Evolutionary conservation across 2,329 filamentous ascomycete species (phyloP), one percentile per base, ranked within the genome.

Genomic region (Zasmidium angulare): DNA sequence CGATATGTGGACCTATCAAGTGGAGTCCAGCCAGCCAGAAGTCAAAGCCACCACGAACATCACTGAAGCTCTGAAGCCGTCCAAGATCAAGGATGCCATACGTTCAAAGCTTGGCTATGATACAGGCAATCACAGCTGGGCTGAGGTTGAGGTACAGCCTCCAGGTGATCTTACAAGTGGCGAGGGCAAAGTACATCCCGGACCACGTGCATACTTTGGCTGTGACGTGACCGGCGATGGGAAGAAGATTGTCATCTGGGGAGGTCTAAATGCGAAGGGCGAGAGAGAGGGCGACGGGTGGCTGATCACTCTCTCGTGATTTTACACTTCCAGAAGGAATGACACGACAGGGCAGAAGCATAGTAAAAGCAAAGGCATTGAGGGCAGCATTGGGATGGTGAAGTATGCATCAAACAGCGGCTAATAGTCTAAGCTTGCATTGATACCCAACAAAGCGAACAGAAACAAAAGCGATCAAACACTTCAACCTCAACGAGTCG

Each of bases 1-100:
- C 56, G 77, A 78, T 58, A 72, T 76, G n/a, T 79, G 77, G 77
- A 75, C 71, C 0, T 72, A 78, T n/a, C 78, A 80, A 57, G 70
- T 78, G 6, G 75, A 74, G 1, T 78, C 76, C 3, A 73, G 58
- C 52, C 60, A 58, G 11, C 66, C 69, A 3, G 68, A 67, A 52
- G 62, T 63, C 31, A 68, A 69, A 56, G 51, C 59, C n/a, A 69
- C 67, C 3, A 54, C 63, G 2, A 68, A 60, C 51, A 58, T 70
- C 26, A 62, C 65, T 10, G 69, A 70, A 43, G 63, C 66, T 1
- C 70, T 76, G 58, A 76, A 76, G 52, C 76, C 76, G n/a, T 76
- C 77, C 1, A 74, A 74, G 55, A 74, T 78, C 63, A 80, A 80
- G 59, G 77, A 80, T 58, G 68, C 69, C 0, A 77, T 78, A 36